phyloP scores from a whole-genome alignment of 2,329 filamentous ascomycete genomes.

The Botrytis squamosa region DNA sequence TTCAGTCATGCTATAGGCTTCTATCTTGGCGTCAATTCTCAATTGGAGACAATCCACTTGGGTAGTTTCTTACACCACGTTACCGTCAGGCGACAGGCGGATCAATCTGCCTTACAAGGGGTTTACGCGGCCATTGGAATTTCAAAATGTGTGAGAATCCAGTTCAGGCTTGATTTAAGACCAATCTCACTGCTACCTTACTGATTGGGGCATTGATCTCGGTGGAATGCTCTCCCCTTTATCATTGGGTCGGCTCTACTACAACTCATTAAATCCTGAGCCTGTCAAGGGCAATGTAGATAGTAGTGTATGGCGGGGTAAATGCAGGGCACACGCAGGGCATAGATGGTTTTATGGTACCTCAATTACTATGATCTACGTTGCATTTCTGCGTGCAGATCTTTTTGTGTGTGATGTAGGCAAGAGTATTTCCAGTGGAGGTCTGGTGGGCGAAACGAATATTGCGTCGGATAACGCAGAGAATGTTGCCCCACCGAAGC shows the following conservation, averaged over 20 bases:
- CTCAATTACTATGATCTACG: not conserved
- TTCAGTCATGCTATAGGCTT: not conserved
- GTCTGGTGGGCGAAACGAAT: not conserved
- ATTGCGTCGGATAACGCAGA: not conserved
- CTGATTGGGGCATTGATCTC: not conserved
- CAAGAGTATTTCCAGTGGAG: not conserved
- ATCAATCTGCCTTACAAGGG: not conserved
- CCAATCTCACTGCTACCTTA: not conserved
- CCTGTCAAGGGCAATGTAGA: not conserved
- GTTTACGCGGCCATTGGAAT: not conserved
- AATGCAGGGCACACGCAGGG: not conserved
- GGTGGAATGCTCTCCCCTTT: not conserved
- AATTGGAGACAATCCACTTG: not conserved
- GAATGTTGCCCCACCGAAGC: not conserved
- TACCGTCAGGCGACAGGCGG: not conserved
- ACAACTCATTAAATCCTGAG: not conserved
- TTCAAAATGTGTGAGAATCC: not conserved
- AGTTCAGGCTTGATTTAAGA: not conserved
- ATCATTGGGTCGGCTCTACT: not conserved
- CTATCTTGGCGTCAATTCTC: not conserved
- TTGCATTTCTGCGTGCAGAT: not conserved
- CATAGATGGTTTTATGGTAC: not conserved
- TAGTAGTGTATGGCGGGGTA: not conserved
- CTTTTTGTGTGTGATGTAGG: not conserved
- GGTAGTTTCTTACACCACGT: not conserved